Evolutionary conservation across 208 protist genomes (phyloP).

Genomic region (Crithidia sp.): DNA sequence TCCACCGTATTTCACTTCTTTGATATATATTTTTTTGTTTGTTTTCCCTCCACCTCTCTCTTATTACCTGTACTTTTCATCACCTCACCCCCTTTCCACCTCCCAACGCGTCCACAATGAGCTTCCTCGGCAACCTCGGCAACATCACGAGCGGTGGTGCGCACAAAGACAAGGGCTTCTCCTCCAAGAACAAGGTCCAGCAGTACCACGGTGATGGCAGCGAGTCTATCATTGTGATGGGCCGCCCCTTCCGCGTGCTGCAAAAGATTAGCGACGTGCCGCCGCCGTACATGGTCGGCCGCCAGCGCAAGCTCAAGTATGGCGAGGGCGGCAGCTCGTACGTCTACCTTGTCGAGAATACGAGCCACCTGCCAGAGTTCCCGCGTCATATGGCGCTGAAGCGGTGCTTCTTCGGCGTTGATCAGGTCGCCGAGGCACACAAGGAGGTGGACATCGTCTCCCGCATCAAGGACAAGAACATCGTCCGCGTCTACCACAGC

Average conservation of each 20-base stretch:
- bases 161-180: constrained; percentile 80
- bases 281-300: constrained; percentile 36
- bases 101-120: constrained; percentile 23
- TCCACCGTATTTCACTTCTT: no score
- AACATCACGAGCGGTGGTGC: constrained; percentile 11
- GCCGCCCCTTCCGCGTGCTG: constrained; percentile 80
- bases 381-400: constrained; percentile 77
- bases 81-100: not conserved
- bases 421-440: constrained; percentile 77
- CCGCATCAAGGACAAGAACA: constrained; percentile 80
- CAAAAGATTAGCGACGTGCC: constrained; percentile 65
- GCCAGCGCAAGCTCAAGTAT: constrained; percentile 37
- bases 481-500: constrained; percentile 77
- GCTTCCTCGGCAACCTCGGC: constrained; percentile 28
- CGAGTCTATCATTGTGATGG: constrained; percentile 83
- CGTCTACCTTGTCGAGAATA: constrained; percentile 83
- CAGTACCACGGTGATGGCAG: constrained; percentile 80
- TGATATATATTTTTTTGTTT: constrained; percentile 5
- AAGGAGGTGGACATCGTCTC: constrained; percentile 78
- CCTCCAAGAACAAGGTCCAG: constrained; percentile 81
- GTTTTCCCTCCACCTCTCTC: not conserved
- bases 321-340: constrained; percentile 49
- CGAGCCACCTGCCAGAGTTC: constrained; percentile 58
- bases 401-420: constrained; percentile 74
- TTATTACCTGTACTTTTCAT: not conserved